Base-by-base conservation (phyloP, 805 yeast species). In the Wickerhamomyces chaumierensis region DNA sequence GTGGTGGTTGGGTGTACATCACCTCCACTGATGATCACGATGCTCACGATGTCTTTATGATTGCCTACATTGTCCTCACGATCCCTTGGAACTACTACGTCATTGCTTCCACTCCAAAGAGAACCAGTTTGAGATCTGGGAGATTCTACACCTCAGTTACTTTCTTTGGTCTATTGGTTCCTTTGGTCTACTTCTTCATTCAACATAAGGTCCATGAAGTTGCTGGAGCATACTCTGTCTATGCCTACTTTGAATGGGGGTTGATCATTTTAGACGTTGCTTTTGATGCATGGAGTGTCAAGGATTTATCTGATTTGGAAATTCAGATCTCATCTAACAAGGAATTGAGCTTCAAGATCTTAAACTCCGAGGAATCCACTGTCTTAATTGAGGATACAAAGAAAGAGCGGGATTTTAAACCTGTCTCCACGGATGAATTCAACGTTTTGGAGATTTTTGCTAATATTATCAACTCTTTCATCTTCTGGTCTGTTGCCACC, bases 1-100 rank as follows among this genome's bases (percentile, higher is more conserved):
- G 97, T 55, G 98, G 98, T 54, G 97, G 97, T 12, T 92, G 97
- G 96, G 95, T 94, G 7, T 92, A 92, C 56, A 82, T 92, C 45
- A 92, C 98, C 2, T 83, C 95, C 6, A 86, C 96, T 1, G 98
- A 92, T 58, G 96, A 92, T 57, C 97, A 90, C 51, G 95, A 90
- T 60, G 78, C 81, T 65, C 98, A 92, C 57, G 97, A 92, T 55
- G 75, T 92, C 33, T 90, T 90, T 57, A 92, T 92, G 98, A 86
- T 92, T 43, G 57, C 81, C 20, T 92, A 92, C 61, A 81, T 92
- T 42, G 72, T 87, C 2, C 67, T 90, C 44, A 88, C 97, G 2
- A 66, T 90, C 31, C 98, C 98, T 2, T 92, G 96, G 96, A 81
- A 85, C 36, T 58, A 78, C 18, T 60, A 75, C 35, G 73, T 81